Evolutionary conservation across 1,139 yeast species (phyloP).

Genomic region (Protomyces inundatus): DNA sequence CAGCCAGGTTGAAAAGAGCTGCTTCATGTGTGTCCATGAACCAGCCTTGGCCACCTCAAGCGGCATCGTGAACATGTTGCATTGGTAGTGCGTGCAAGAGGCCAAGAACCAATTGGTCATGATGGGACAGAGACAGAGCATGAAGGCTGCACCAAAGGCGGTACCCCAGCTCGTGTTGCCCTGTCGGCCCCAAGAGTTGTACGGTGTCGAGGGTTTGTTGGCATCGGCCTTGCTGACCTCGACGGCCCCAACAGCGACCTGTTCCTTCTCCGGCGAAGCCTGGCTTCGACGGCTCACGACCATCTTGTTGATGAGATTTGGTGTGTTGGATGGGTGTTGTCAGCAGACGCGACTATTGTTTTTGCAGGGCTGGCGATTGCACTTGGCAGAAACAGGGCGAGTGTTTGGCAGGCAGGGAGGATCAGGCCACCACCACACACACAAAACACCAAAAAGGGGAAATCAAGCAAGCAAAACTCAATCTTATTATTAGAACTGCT

Average conservation of each 20-base stretch:
- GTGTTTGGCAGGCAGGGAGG: background rate
- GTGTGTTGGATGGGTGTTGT: background rate
- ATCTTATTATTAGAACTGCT: too few relatives aligned
- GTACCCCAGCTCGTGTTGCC: constrained; percentile 23
- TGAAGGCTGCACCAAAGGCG: constrained; percentile 20
- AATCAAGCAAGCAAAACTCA: too few relatives aligned
- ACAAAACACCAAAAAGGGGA: too few relatives aligned
- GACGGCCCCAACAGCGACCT: background rate
- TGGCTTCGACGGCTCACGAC: background rate
- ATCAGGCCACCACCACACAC: background rate
- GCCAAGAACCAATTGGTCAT: constrained; percentile 24
- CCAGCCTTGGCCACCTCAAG: background rate
- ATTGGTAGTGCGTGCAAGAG: constrained; percentile 21
- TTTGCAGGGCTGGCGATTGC: too few relatives aligned
- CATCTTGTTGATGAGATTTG: background rate
- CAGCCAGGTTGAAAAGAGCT: constrained; percentile 15
- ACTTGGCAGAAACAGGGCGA: too few relatives aligned
- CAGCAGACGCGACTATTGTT: background rate
- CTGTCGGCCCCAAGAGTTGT: constrained; percentile 12
- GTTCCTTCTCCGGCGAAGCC: background rate
- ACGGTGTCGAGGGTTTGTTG: background rate
- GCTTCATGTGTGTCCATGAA: background rate
- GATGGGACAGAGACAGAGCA: constrained; percentile 20
- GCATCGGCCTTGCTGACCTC: background rate
- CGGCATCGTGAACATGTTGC: constrained; percentile 24